Evolutionary conservation across 345 rosid species (phyloP), one percentile per base, ranked within the genome.

Genomic region (Populus nigra): DNA sequence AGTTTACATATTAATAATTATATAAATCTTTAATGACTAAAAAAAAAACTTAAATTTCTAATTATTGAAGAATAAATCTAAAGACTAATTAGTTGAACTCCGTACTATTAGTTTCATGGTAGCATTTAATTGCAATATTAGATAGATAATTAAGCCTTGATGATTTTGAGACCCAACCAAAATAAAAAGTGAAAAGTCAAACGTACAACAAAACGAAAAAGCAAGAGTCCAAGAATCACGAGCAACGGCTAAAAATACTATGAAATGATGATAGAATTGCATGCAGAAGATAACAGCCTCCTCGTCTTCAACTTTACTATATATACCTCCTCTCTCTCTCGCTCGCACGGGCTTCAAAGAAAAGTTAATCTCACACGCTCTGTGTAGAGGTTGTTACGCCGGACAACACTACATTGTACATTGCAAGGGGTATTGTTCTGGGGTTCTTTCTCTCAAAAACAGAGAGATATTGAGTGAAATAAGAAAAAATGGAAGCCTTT

Each of bases 401-500:
- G 4, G 23, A 9, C 65, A 59, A 59, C 65, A 12, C 65, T 12
- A 10, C 65, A 59, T 59, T 59, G 23, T 59, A 59, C 65, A 59
- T 59, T n/a, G 10, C 65, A 57, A 27, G 23, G 11, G 63, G 5
- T 8, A 3, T 59, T n/a, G 23, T 4, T n/a, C 4, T 59, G 5
- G 65, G 65, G 15, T 59, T 59, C 65, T 10, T 53, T 53, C 65
- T n/a, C 65, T 59, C 29, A 59, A 59, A 59, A 59, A 10, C 29
- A 23, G 65, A n/a, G 25, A 3, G 61, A 22, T 18, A 55, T 5
- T 59, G 27, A 59, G 65, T 23, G 29, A 23, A n/a, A 10, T 9
- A 12, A 59, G 65, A 59, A 8, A 68, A 29, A 39, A 89, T 90
- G 93, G 96, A 90, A 88, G 77, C 81, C n/a, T 90, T 90, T 80